Evolutionary conservation across 1,139 yeast genomes (phyloP).

Genomic region (Martiniozyma asiatica): DNA sequence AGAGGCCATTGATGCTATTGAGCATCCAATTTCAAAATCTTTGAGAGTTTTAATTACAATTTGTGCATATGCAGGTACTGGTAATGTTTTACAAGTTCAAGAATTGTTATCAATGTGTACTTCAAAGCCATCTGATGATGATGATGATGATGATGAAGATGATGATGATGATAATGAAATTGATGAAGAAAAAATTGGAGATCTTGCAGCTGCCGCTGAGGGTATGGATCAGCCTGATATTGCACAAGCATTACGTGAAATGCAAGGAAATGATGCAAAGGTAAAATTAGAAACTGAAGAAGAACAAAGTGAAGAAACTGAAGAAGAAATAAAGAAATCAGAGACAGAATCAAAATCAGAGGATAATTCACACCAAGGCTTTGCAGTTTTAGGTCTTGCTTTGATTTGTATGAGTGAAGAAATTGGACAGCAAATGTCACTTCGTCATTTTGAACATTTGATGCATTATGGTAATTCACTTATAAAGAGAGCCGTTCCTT

Average conservation of each 20-base stretch:
- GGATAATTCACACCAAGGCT: conserved; percentile 68
- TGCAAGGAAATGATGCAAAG: conserved; percentile 5
- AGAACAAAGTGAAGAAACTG: conserved; percentile 15
- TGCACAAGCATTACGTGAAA: conserved; percentile 7
- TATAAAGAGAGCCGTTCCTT: conserved; percentile 88
- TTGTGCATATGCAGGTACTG: conserved; percentile 96
- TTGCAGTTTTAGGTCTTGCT: conserved; percentile 91
- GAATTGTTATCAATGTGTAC: conserved; percentile 82
- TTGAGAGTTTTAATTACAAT: conserved; percentile 84
- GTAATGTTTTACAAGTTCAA: conserved; percentile 92
- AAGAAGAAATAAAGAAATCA: conserved; percentile 17
- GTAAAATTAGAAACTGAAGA: conserved; percentile 4
- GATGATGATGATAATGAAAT: conserved; percentile 23
- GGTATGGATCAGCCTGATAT: conserved; percentile 6
- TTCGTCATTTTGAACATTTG: conserved; percentile 92
- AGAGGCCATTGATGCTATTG: conserved; percentile 90
- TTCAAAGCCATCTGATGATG: conserved; percentile 31
- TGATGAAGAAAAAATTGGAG: conserved; percentile 7
- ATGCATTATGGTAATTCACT: conserved; percentile 96
- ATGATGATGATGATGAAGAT: conserved; percentile 36
- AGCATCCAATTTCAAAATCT: conserved; percentile 85
- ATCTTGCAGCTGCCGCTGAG: conserved; percentile 7
- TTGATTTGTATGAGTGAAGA: conserved; percentile 96
- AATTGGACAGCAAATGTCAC: conserved; percentile 93
- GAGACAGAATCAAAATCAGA: no score